Evolutionary conservation across 306 rosid genomes (phyloP), one percentile per base, ranked within the genome.

Genomic region (Sicyos baderoa): DNA sequence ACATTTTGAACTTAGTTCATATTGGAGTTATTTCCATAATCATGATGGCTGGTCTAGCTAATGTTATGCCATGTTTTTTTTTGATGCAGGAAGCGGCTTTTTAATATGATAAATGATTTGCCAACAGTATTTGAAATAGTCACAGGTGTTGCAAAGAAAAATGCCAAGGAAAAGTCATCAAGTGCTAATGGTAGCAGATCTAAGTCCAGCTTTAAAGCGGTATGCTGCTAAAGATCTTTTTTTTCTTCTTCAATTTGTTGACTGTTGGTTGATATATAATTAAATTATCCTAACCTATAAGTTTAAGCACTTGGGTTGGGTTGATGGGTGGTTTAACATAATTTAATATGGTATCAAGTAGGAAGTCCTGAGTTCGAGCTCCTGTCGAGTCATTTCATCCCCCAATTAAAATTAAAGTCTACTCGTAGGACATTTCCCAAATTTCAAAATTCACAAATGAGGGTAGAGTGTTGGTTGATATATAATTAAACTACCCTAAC

Each of bases 101-200:
- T 89, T 76, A 87, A 78, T 65, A 85, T 91, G 96, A 83, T 89
- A 56, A 91, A 89, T 76, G 95, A 91, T 53, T 82, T 89, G 68
- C 96, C 96, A 69, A 81, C 97, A 48, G 75, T 89, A 78, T 89
- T 78, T 82, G 96, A 91, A 84, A 81, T 89, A 62, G 91, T 89
- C 76, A 83, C 96, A 17, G 97, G 96, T 68, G 51, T 82, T 59
- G 95, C 85, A 16, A 91, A 89, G 84, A 89, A 89, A 72, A 92
- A 79, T 73, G 82, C 72, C n/a, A 89, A 89, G 90, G 95, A 89
- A 74, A 91, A 87, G 81, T 74, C 95, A 69, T 83, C 96, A 35
- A 86, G 68, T 55, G 77, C 88, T 66, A 89, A 85, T 71, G 81
- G 89, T 14, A 82, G 95, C 85, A 91, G 81, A 80, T 71, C 91